A percentile compares a stretch with the other conserved stretches of the same genome.
Conservation (phyloP, 2,329 filamentous ascomycete species). For the Botrytis hyacinthi region DNA sequence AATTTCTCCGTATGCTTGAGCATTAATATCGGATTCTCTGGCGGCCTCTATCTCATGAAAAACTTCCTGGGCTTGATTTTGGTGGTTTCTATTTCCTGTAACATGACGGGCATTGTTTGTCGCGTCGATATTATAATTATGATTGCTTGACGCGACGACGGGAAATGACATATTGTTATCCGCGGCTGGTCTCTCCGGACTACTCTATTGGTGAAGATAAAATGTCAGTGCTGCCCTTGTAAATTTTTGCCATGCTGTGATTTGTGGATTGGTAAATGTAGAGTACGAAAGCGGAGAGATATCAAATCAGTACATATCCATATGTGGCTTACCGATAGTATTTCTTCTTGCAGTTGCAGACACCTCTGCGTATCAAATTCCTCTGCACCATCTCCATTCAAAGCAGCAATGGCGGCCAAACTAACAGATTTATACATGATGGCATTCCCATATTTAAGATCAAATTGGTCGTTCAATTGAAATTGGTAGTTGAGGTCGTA, state of each 20-base stretch:
- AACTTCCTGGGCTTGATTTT: background rate
- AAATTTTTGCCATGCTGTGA: background rate
- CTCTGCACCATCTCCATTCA: conserved; percentile 17
- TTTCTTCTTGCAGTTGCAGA: conserved; percentile 16
- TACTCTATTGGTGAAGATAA: conserved; percentile 5
- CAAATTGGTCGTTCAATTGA: background rate
- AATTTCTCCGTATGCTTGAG: background rate
- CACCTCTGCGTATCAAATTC: conserved; percentile 30
- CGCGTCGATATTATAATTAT: background rate
- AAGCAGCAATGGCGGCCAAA: conserved; percentile 22
- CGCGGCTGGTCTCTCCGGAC: background rate
- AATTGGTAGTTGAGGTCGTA: background rate
- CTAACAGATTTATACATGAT: conserved; percentile 1
- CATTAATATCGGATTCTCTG: background rate
- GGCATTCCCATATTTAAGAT: background rate
- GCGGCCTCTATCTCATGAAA: background rate
- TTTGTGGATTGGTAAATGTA: background rate
- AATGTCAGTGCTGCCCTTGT: conserved; percentile 20
- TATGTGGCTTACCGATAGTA: conserved; percentile 27
- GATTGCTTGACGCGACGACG: background rate
- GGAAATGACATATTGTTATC: background rate
- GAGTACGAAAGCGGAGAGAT: background rate
- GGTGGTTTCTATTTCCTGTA: background rate
- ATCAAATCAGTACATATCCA: background rate
- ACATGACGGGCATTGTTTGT: background rate